These are phyloP conservation scores for Tylopilus subfusipes DNA, from an alignment of 768 basidiomycete genomes.

Conservation along the genomic window DNA sequence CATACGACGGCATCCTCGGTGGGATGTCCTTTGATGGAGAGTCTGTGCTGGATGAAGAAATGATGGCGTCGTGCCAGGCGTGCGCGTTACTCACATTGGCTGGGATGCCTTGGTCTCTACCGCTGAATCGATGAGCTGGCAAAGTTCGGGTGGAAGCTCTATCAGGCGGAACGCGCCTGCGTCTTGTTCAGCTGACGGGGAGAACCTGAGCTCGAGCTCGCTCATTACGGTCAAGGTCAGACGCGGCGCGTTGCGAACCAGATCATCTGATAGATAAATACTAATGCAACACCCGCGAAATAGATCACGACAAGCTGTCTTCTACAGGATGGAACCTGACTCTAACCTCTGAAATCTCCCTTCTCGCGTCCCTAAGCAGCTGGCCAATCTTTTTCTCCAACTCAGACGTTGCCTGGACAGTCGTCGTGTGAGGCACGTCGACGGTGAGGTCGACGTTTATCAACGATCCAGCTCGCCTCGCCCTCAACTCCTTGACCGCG, in stretches of 20 bases:
- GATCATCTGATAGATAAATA: background rate
- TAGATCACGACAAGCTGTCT: conserved; percentile 4
- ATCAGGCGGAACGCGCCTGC: conserved; percentile 62
- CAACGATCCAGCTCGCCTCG: conserved; percentile 74
- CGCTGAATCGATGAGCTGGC: conserved; percentile 55
- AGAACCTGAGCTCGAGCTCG: conserved; percentile 46
- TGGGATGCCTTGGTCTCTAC: conserved; percentile 30
- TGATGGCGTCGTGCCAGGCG: background rate
- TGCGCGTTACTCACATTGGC: conserved; percentile 24
- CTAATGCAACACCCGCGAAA: background rate
- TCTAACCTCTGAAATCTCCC: conserved; percentile 69
- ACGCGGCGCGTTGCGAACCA: background rate
- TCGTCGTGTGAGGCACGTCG: conserved; percentile 57
- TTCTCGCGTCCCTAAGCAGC: conserved; percentile 52
- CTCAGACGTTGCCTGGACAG: conserved; percentile 52
- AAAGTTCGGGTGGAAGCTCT: conserved; percentile 71
- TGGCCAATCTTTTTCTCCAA: conserved; percentile 61
- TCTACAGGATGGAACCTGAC: conserved; percentile 56
- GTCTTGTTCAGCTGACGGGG: conserved; percentile 44
- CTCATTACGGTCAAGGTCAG: conserved; percentile 14
- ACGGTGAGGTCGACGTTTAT: conserved; percentile 82
- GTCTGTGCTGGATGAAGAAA: conserved; percentile 34
- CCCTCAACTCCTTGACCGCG: conserved; percentile 55
- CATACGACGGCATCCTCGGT: conserved; percentile 90
- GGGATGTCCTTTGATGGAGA: conserved; percentile 77